Evolutionary conservation across 257 asterid genomes (phyloP).

Genomic region (Euphrasia confusa): DNA sequence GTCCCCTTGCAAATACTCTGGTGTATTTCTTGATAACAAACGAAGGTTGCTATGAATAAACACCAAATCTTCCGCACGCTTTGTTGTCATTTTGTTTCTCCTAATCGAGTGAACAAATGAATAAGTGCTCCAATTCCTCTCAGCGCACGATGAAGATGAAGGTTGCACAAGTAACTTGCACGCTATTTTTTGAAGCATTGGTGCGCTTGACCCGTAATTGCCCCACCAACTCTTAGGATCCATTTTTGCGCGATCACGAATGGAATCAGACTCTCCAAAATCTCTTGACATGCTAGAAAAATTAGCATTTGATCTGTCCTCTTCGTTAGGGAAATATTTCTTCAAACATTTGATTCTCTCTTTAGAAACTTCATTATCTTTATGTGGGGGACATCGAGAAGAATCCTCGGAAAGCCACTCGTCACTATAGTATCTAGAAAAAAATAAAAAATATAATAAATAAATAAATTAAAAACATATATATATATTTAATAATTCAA

Average conservation of each 20-base stretch:
- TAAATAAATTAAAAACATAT: no score
- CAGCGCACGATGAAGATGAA: not conserved
- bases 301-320: not conserved
- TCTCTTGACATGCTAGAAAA: not conserved
- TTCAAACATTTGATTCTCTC: no score
- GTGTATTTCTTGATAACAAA: not conserved
- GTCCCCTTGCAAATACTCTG: not conserved
- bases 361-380: no score
- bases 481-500: no score
- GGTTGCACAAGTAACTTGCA: not conserved
- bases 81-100: not conserved
- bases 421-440: not conserved
- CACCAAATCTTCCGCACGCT: not conserved
- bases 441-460: no score
- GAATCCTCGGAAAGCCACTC: not conserved
- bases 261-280: not conserved
- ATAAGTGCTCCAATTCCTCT: not conserved
- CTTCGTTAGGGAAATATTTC: not conserved
- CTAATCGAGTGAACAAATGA: not conserved
- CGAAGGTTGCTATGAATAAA: not conserved
- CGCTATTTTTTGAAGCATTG: not conserved
- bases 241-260: not conserved
- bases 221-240: not conserved
- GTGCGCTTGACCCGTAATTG: not conserved
- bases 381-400: not conserved